Percentiles rank a stretch among this genome's conserved stretches.
Evolutionary conservation across 176 grass and related monocot genomes (phyloP).

Genomic region (Tuctoria greenei): DNA sequence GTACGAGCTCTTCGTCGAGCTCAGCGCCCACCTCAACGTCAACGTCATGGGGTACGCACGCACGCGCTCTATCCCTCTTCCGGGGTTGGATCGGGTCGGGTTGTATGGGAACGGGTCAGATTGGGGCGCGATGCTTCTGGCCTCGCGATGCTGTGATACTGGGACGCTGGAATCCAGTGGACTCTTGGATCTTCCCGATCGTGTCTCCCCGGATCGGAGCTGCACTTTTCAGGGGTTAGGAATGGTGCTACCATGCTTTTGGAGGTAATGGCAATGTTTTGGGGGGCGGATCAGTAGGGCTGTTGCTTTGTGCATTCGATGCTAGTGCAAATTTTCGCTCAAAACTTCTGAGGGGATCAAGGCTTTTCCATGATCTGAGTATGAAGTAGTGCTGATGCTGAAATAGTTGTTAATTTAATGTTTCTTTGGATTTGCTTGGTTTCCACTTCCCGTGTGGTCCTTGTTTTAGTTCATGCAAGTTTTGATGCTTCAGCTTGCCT

Average conservation of each 20-base stretch:
- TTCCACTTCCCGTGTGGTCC: background rate
- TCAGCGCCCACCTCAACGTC: slow-evolving; percentile 86
- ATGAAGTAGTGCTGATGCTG: background rate
- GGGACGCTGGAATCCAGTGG: background rate
- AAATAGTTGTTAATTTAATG: background rate
- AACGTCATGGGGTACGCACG: slow-evolving; percentile 88
- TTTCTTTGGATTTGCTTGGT: slow-evolving; percentile 2
- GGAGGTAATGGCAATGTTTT: background rate
- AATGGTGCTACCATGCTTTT: background rate
- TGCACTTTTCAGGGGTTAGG: background rate
- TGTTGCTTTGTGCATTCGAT: background rate
- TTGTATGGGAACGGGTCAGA: slow-evolving; percentile 12
- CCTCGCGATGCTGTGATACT: background rate
- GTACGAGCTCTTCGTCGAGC: slow-evolving; percentile 94
- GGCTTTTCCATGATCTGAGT: background rate
- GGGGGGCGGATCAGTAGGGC: slow-evolving; percentile 26
- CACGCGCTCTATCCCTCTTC: background rate
- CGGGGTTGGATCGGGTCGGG: background rate
- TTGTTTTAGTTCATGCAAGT: background rate
- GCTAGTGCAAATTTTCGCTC: background rate
- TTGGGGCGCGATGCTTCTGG: background rate
- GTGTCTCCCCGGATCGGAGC: slow-evolving; percentile 27
- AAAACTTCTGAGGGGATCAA: background rate
- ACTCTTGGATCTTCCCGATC: slow-evolving; percentile 25
- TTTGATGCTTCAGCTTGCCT: background rate